These are phyloP conservation scores for Hanseniaspora uvarum DNA, from an alignment of 1,139 yeast genomes.

Conservation along the genomic window DNA sequence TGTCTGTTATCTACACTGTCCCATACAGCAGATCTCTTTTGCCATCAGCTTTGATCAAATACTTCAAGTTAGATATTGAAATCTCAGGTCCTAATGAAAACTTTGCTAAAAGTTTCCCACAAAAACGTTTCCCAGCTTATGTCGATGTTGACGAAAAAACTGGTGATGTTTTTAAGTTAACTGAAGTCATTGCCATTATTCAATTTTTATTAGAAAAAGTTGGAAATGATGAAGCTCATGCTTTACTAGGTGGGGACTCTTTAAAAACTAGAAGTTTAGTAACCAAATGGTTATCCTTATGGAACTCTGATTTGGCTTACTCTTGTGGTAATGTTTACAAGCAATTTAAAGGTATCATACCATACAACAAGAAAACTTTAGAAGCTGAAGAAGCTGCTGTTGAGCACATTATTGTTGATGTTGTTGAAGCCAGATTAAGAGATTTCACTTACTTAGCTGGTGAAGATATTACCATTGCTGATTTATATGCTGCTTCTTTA, in stretches of 20 bases:
- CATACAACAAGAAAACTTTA: constrained; percentile 73
- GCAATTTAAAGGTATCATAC: constrained; percentile 42
- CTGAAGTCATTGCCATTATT: constrained; percentile 67
- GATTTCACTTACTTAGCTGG: constrained; percentile 83
- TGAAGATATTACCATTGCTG: constrained; percentile 81
- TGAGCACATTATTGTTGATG: constrained; percentile 34
- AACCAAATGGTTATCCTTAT: constrained; percentile 72
- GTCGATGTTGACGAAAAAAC: constrained; percentile 66
- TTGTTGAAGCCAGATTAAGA: constrained; percentile 55
- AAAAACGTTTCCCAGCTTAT: constrained; percentile 63
- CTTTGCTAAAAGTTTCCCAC: constrained; percentile 52
- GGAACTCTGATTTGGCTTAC: constrained; percentile 58
- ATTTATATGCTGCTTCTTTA: constrained; percentile 53
- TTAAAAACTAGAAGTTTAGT: constrained; percentile 64
- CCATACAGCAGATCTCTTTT: constrained; percentile 41
- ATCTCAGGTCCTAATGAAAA: constrained; percentile 32
- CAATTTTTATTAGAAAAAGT: constrained; percentile 34
- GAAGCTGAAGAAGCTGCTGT: constrained; percentile 43
- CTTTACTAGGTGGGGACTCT: constrained; percentile 27
- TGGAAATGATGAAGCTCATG: constrained; percentile 20
- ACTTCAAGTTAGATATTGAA: constrained; percentile 25
- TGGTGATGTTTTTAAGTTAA: constrained; percentile 61
- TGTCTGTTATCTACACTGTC: constrained; percentile 55
- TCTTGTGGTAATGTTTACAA: constrained; percentile 34
- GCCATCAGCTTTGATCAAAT: constrained; percentile 56